phyloP scores from a whole-genome alignment of 2,329 filamentous ascomycete genomes.

The Verticillium alfalfae region DNA sequence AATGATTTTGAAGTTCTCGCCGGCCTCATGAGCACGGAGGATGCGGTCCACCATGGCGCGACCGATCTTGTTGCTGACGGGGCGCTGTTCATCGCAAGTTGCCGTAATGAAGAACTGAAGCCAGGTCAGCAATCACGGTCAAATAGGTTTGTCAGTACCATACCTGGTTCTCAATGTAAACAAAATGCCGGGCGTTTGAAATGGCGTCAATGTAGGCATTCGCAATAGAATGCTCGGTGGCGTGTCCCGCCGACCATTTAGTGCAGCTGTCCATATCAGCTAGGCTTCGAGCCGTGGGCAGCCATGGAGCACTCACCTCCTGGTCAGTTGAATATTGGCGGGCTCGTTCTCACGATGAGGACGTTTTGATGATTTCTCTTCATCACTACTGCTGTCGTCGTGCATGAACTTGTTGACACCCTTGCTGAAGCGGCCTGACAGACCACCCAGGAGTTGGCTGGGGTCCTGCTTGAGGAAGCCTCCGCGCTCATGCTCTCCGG shows the following conservation, averaged over 20 bases:
- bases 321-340: slow-evolving; percentile 43
- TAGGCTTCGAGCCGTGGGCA: slow-evolving; percentile 3
- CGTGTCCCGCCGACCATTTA: slow-evolving; percentile 46
- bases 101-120: slow-evolving; percentile 79
- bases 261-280: slow-evolving; percentile 28
- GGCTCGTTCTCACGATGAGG: slow-evolving; percentile 15
- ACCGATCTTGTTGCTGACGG: slow-evolving; percentile 73
- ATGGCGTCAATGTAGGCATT: slow-evolving; percentile 78
- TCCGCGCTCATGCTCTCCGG: slow-evolving; percentile 6
- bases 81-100: slow-evolving; percentile 62
- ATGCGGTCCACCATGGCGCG: slow-evolving; percentile 75
- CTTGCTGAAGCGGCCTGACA: slow-evolving; percentile 35
- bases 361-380: slow-evolving; percentile 6
- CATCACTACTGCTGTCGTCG: slow-evolving; percentile 20
- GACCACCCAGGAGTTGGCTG: slow-evolving; percentile 34
- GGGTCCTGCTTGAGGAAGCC: slow-evolving; percentile 13
- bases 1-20: slow-evolving; percentile 67
- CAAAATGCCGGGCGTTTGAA: slow-evolving; percentile 61
- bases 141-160: background rate
- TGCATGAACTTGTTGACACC: slow-evolving; percentile 32
- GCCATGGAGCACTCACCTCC: slow-evolving; percentile 31
- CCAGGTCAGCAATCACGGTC: background rate
- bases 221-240: slow-evolving; percentile 69
- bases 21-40: slow-evolving; percentile 59
- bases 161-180: slow-evolving; percentile 75